Evolutionary conservation across 2,329 filamentous ascomycete species (phyloP), one percentile per base, ranked within the genome.

Genomic region (Colletotrichum sp.): DNA sequence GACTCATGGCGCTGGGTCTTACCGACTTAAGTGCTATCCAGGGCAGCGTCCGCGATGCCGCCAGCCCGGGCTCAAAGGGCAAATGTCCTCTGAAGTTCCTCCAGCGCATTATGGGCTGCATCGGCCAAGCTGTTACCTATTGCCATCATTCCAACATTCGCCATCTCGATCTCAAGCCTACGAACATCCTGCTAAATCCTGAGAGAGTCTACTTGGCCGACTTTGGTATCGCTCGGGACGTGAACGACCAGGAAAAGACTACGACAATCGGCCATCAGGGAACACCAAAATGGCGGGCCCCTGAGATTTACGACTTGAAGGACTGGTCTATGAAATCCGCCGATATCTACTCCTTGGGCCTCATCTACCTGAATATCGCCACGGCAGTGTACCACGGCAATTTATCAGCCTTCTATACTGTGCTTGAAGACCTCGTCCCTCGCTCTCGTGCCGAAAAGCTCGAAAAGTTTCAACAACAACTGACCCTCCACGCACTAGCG

Each of bases 151-250:
- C 85, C 64, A 81, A 85, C 21, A 85, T 89, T 15, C 83, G 87
- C 26, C 87, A 89, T 77, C 83, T 87, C 6, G 86, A 89, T 69
- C 84, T 89, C 43, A 89, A 89, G 74, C 88, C 87, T 3, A 84
- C 84, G 43, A 89, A 89, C 68, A 88, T 89, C 67, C 82, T 89
- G 4, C 81, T 89, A 9, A 86, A 84, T 71, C 83, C 86, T 2
- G 84, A 85, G 8, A 82, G 85, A 10, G 87, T 89, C 10, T 88
- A 88, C 73, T 81, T 89, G 16, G 86, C 87, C 26, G 88, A 89
- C 78, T 89, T 89, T 80, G 88, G 87, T 43, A 88, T 89, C 28
- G 86, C 88, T 15, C 82, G 84, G 67, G 87, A 89, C 65, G 86
- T 89, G 16, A 85, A 84, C 65, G 85, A 84, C 57, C 83, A 84